phyloP scores from a whole-genome alignment of 2,329 filamentous ascomycete species.

The Dactylonectria estremocensis region DNA sequence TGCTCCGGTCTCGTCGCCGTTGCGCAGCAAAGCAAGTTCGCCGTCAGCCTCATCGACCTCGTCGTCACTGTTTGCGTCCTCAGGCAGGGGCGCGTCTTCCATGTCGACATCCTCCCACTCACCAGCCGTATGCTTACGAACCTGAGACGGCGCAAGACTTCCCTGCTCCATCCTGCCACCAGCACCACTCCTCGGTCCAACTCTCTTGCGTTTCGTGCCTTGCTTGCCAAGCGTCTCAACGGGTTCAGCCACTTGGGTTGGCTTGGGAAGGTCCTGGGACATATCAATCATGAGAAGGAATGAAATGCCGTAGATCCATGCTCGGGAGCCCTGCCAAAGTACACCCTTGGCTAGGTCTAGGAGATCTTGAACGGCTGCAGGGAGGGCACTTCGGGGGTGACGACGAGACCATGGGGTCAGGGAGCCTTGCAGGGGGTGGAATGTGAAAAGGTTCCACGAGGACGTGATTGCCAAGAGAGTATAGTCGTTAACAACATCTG shows the following conservation, averaged over 20 bases:
- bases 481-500: constrained; percentile 60
- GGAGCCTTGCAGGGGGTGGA: constrained; percentile 83
- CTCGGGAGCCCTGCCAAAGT: constrained; percentile 83
- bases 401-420: constrained; percentile 89
- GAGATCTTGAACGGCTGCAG: constrained; percentile 79
- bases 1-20: constrained; percentile 42
- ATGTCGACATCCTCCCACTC: constrained; percentile 58
- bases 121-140: constrained; percentile 59
- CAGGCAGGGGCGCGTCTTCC: constrained; percentile 56
- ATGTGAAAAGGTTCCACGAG: constrained; percentile 79
- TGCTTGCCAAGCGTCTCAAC: constrained; percentile 44
- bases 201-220: constrained; percentile 70
- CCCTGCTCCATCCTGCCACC: constrained; percentile 67
- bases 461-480: constrained; percentile 68
- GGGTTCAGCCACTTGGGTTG: constrained; percentile 51
- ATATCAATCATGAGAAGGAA: constrained; percentile 97
- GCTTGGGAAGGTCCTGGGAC: constrained; percentile 73
- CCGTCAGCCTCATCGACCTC: constrained; percentile 55
- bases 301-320: constrained; percentile 89
- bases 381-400: constrained; percentile 84
- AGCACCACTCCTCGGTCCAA: constrained; percentile 64
- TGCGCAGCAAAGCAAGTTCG: constrained; percentile 55
- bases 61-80: constrained; percentile 54
- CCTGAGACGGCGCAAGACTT: constrained; percentile 60
- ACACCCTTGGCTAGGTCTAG: constrained; percentile 87